Percentiles rank a stretch among this genome's conserved stretches.
phyloP scores from a whole-genome alignment of 768 basidiomycete species.

The Suillus bovinus region DNA sequence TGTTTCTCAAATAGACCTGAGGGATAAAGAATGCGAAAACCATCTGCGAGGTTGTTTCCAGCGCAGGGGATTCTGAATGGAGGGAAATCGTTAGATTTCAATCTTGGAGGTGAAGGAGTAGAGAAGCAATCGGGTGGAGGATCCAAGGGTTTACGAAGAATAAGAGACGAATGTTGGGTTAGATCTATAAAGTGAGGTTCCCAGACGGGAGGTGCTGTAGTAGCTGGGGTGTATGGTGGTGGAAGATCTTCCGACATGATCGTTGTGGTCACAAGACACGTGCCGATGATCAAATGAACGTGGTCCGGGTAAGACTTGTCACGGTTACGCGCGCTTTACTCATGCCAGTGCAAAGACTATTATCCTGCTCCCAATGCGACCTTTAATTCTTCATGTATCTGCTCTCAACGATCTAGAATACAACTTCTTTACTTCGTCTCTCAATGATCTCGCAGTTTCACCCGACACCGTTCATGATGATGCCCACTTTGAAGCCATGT shows the following conservation, averaged over 20 bases:
- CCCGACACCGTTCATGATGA: slow-evolving; percentile 38
- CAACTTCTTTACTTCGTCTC: slow-evolving; percentile 58
- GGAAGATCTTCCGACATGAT: slow-evolving; percentile 8
- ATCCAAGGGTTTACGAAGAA: slow-evolving; percentile 25
- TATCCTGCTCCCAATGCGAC: slow-evolving; percentile 44
- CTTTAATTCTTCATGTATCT: slow-evolving; percentile 68
- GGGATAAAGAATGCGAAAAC: slow-evolving; percentile 30
- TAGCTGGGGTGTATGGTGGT: slow-evolving; percentile 12
- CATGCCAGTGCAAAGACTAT: slow-evolving; percentile 2
- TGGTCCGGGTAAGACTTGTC: background rate
- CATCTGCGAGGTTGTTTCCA: slow-evolving; percentile 22
- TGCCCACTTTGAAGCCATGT: slow-evolving; percentile 52
- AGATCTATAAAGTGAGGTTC: slow-evolving; percentile 30
- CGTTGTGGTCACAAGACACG: background rate
- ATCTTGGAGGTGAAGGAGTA: slow-evolving; percentile 25
- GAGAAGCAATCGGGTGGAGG: slow-evolving; percentile 34
- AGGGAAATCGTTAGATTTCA: slow-evolving; percentile 29
- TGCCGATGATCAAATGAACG: background rate
- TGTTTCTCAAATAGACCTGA: slow-evolving; percentile 26
- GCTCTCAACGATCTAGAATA: slow-evolving; percentile 78
- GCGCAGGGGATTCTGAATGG: slow-evolving; percentile 26
- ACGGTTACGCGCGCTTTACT: background rate
- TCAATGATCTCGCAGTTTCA: slow-evolving; percentile 49
- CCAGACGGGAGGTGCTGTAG: slow-evolving; percentile 25
- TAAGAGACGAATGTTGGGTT: slow-evolving; percentile 1